Percentiles rank a stretch among this genome's conserved stretches.
These are phyloP conservation scores for Spatholobus suberectus DNA, from an alignment of 306 rosid genomes.

Conservation along the genomic window DNA sequence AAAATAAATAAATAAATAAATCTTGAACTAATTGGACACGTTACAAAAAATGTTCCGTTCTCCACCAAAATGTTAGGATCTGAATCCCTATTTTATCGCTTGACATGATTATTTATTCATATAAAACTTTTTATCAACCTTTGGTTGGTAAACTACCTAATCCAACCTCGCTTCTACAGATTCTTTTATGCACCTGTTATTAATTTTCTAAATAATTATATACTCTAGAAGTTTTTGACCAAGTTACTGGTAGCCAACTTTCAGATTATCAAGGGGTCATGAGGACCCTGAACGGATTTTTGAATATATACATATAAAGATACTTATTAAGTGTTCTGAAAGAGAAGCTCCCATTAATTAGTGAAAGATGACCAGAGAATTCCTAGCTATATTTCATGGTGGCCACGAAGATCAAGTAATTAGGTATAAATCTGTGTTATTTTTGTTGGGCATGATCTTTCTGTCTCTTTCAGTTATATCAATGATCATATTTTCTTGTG, in stretches of 20 bases:
- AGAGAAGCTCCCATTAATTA: not conserved
- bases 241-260: not conserved
- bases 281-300: not conserved
- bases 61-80: conserved; percentile 9
- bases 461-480: conserved; percentile 48
- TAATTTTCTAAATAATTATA: not conserved
- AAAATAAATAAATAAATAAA: not conserved
- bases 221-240: conserved; percentile 3
- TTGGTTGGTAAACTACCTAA: not conserved
- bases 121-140: not conserved
- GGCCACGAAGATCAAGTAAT: not conserved
- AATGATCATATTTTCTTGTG: conserved; percentile 51
- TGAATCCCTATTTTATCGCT: conserved; percentile 15
- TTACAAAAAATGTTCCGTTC: conserved; percentile 16
- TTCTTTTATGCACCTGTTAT: not conserved
- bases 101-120: not conserved
- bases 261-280: not conserved
- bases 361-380: conserved; percentile 40
- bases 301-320: not conserved
- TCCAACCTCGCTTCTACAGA: not conserved
- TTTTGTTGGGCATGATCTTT: conserved; percentile 37
- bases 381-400: not conserved
- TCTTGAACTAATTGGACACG: conserved; percentile 36
- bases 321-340: not conserved
- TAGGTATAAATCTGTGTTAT: not conserved